Percentiles rank a stretch among this genome's conserved stretches.
Evolutionary conservation across 2,329 filamentous ascomycete genomes (phyloP).

Genomic region (Thermoascus crustaceus): DNA sequence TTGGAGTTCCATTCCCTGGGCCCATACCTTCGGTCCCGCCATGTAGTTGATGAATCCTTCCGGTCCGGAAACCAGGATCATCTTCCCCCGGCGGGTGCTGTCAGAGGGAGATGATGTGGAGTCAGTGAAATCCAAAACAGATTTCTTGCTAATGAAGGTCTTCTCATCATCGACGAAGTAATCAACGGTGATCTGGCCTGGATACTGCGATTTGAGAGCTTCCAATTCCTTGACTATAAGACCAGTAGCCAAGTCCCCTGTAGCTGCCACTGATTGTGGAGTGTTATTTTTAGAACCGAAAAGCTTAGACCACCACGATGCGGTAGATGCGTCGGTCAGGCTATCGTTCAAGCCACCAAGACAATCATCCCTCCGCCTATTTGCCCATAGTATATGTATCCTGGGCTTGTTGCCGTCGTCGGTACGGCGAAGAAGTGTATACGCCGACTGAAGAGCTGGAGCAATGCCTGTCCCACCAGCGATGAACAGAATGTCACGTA

Average conservation of each 20-base stretch:
- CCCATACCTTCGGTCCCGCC: slow-evolving; percentile 73
- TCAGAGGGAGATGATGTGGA: slow-evolving; percentile 12
- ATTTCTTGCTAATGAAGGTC: slow-evolving; percentile 51
- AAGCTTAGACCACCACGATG: slow-evolving; percentile 24
- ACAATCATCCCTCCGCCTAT: slow-evolving; percentile 58
- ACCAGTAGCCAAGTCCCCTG: slow-evolving; percentile 10
- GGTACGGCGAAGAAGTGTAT: slow-evolving; percentile 44
- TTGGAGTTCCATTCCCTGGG: slow-evolving; percentile 62
- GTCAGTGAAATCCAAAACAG: slow-evolving; percentile 36
- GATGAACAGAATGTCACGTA: slow-evolving; percentile 64
- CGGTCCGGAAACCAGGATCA: slow-evolving; percentile 82
- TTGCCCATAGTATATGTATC: slow-evolving; percentile 78
- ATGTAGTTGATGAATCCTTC: slow-evolving; percentile 79
- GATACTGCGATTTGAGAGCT: slow-evolving; percentile 51
- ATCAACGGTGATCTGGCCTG: slow-evolving; percentile 53
- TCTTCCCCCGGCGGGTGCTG: slow-evolving; percentile 23
- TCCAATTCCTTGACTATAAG: slow-evolving; percentile 55
- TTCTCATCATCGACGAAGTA: slow-evolving; percentile 80
- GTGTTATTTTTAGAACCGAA: slow-evolving; percentile 12
- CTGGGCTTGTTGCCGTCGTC: slow-evolving; percentile 24
- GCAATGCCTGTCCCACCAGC: slow-evolving; percentile 91
- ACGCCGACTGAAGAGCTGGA: slow-evolving; percentile 73
- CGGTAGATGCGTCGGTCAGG: slow-evolving; percentile 7
- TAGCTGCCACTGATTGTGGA: slow-evolving; percentile 2
- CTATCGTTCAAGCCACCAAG: slow-evolving; percentile 50